phyloP scores from a whole-genome alignment of 495 filamentous ascomycete species.

The Xylaria curta region DNA sequence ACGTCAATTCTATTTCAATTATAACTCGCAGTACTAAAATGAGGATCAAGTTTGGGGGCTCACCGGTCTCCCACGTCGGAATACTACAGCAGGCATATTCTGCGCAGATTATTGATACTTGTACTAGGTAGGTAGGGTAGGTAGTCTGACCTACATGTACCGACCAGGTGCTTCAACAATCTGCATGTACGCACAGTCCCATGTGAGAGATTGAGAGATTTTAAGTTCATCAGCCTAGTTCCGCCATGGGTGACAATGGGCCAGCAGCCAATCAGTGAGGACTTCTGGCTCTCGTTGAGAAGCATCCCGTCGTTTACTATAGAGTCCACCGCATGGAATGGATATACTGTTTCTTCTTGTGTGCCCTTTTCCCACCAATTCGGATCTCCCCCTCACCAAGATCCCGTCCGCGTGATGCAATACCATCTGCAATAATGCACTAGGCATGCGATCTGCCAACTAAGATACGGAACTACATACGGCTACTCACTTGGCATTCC shows the following conservation, averaged over 20 bases:
- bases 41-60: not conserved
- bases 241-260: not conserved
- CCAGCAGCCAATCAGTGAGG: not conserved
- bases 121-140: too few species aligned
- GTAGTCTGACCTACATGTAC: not conserved
- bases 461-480: not conserved
- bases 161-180: not conserved
- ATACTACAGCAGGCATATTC: not conserved
- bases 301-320: not conserved
- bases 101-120: constrained; percentile 8
- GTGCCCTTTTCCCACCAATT: constrained; percentile 15
- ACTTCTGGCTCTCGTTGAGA: not conserved
- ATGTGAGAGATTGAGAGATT: constrained; percentile 24
- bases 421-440: constrained; percentile 24
- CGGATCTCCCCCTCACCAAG: constrained; percentile 21
- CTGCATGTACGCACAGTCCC: constrained; percentile 14
- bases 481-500: not conserved
- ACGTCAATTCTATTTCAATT: not conserved
- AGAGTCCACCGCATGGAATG: constrained; percentile 2
- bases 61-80: not conserved
- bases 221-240: constrained; percentile 16
- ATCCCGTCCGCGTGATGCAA: constrained; percentile 25
- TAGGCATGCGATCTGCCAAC: constrained; percentile 17
- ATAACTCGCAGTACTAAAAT: not conserved
- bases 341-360: not conserved